Evolutionary conservation across 352 stramenopile genomes (phyloP), one percentile per base, ranked within the genome.

Genomic region (Phytophthora citricola): DNA sequence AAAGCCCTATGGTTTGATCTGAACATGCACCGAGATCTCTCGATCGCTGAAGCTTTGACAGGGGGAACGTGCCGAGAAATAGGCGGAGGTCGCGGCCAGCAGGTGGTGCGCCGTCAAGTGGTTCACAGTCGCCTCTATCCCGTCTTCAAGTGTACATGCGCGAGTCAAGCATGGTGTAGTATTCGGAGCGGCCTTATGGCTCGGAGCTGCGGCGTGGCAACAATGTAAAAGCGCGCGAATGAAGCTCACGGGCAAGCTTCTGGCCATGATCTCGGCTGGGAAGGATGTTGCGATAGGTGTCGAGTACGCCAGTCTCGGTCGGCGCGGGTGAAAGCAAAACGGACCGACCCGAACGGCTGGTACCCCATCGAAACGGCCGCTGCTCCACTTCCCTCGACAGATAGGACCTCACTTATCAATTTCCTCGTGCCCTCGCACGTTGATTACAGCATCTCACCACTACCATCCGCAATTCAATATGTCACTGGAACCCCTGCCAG

Each of bases 401-500:
- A 34, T 41, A 7, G 39, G 20, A 56, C 9, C 45, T 63, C 63
- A 73, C 8, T 76, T 67, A 61, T 61, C 68, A 76, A 66, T 51
- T 69, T 65, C 62, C 67, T 75, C 67, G 63, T 72, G 68, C 57
- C 36, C 31, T 56, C 41, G 45, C 62, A 76, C 67, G 67, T 75
- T 75, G 67, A 75, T 69, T 43, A 40, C 27, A 15, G 3, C 31
- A 7, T 17, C 34, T 67, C 24, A 45, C 26, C 17, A 38, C 24
- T 41, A 39, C 15, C 27, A 39, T 38, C 7, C 14, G n/a, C 14
- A 52, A 34, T 39, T 63, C 31, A 66, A 17, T 26, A 73, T 73
- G 64, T 73, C 69, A 76, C 69, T 76, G 64, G 69, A 76, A 63
- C 69, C 63, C 1, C 22, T 73, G 22, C 49, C 63, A 76, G 69